Evolutionary conservation across 805 yeast genomes (phyloP).

Genomic region (Wickerhamomyces xylosicus): DNA sequence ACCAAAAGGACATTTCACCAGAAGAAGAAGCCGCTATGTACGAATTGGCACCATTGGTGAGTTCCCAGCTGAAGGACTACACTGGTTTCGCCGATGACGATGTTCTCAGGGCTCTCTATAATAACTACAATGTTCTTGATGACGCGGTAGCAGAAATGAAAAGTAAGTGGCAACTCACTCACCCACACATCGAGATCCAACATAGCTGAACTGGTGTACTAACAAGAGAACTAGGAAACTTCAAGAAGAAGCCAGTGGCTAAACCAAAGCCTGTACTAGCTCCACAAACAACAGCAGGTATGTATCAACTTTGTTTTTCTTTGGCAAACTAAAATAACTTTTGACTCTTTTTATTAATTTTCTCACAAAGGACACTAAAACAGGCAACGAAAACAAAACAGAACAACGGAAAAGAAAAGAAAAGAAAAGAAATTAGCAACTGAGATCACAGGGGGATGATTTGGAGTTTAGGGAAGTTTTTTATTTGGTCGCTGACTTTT

Average conservation of each 20-base stretch:
- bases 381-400: too few relatives aligned
- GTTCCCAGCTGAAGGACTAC: slow-evolving; percentile 26
- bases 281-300: slow-evolving; percentile 29
- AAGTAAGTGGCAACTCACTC: too few relatives aligned
- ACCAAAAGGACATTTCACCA: slow-evolving; percentile 21
- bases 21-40: slow-evolving; percentile 32
- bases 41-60: slow-evolving; percentile 32
- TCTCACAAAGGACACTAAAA: too few relatives aligned
- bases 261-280: neutral
- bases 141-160: slow-evolving; percentile 36
- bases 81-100: slow-evolving; percentile 34
- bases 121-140: slow-evolving; percentile 44
- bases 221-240: slow-evolving; percentile 7
- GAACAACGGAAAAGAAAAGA: too few relatives aligned
- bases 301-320: slow-evolving; percentile 23
- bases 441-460: neutral
- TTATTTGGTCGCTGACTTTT: neutral
- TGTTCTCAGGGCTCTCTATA: slow-evolving; percentile 49
- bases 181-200: too few relatives aligned
- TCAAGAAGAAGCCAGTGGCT: slow-evolving; percentile 11
- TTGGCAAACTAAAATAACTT: neutral
- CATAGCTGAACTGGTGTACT: neutral
- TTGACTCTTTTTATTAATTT: neutral
- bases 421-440: neutral
- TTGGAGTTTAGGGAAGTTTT: neutral